Evolutionary conservation across 176 grass and related monocot species (phyloP).

Genomic region (Miscanthus lutarioriparius): DNA sequence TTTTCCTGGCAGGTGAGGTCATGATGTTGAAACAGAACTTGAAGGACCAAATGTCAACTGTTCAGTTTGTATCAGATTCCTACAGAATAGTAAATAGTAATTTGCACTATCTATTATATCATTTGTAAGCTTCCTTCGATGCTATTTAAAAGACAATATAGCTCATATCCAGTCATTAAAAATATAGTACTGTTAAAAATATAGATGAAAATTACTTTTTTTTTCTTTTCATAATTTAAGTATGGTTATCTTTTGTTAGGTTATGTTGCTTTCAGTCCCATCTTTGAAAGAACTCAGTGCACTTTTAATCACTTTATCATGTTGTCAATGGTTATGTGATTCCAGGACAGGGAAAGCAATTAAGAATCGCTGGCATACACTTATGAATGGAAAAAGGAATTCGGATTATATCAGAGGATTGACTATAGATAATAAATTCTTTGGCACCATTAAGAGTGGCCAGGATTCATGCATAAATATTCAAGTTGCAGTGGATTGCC

Average conservation of each 20-base stretch:
- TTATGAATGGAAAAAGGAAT: constrained; percentile 21
- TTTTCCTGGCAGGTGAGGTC: constrained; percentile 64
- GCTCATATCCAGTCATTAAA: neutral
- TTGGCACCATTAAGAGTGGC: neutral
- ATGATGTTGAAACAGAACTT: neutral
- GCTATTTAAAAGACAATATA: neutral
- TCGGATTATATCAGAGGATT: constrained; percentile 20
- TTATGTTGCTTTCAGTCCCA: constrained; percentile 2
- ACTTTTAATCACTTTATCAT: neutral
- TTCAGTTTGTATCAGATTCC: neutral
- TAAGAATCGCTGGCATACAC: constrained; percentile 8
- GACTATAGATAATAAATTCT: neutral
- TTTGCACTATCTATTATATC: neutral
- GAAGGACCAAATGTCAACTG: neutral
- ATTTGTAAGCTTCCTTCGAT: neutral
- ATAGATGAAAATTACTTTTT: neutral
- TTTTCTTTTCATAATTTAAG: neutral
- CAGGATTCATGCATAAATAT: constrained; percentile 1
- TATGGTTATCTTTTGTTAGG: neutral
- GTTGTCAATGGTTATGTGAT: neutral
- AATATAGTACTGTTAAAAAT: neutral
- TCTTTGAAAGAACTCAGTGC: neutral
- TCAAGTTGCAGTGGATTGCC: neutral
- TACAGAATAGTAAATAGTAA: neutral
- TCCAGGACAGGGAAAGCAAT: constrained; percentile 32